A percentile compares a stretch with the other conserved stretches of the same genome.
These are phyloP conservation scores for Fraxinus albicans DNA, from an alignment of 305 asterid species.

Conservation along the genomic window DNA sequence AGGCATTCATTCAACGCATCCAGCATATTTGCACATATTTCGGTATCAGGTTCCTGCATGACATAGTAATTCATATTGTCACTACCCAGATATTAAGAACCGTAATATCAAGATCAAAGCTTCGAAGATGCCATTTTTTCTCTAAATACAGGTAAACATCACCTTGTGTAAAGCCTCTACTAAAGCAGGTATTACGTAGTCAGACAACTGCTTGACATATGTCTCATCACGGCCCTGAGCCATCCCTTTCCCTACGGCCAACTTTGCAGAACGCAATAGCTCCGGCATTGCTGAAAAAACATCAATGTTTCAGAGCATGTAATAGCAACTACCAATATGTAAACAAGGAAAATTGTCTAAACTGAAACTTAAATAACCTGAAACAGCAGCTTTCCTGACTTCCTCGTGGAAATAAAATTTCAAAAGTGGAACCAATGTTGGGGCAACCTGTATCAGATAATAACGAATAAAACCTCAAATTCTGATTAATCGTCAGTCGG, in stretches of 20 bases:
- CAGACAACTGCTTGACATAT: conserved; percentile 85
- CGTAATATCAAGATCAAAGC: background rate
- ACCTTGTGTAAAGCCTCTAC: conserved; percentile 99
- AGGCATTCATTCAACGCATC: conserved; percentile 83
- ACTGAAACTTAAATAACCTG: conserved; percentile 48
- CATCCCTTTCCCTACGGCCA: conserved; percentile 90
- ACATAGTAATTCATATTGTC: conserved; percentile 21
- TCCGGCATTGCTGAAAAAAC: conserved; percentile 84
- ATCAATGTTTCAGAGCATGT: conserved; percentile 15
- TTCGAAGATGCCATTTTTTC: background rate
- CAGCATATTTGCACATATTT: conserved; percentile 79
- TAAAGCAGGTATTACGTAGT: conserved; percentile 79
- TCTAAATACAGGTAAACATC: conserved; percentile 8
- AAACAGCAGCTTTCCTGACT: conserved; percentile 96
- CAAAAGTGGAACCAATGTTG: conserved; percentile 85
- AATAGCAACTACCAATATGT: conserved; percentile 16
- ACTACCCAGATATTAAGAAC: conserved; percentile 12
- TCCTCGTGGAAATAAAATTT: conserved; percentile 97
- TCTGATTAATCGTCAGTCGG: conserved; percentile 1
- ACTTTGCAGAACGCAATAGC: conserved; percentile 83
- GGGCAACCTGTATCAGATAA: conserved; percentile 74
- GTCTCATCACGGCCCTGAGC: conserved; percentile 93
- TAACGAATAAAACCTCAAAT: background rate
- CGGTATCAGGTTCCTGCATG: conserved; percentile 87
- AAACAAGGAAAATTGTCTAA: background rate